phyloP scores from a whole-genome alignment of 1,139 yeast genomes.

The Saccharomycopsis hybrid region DNA sequence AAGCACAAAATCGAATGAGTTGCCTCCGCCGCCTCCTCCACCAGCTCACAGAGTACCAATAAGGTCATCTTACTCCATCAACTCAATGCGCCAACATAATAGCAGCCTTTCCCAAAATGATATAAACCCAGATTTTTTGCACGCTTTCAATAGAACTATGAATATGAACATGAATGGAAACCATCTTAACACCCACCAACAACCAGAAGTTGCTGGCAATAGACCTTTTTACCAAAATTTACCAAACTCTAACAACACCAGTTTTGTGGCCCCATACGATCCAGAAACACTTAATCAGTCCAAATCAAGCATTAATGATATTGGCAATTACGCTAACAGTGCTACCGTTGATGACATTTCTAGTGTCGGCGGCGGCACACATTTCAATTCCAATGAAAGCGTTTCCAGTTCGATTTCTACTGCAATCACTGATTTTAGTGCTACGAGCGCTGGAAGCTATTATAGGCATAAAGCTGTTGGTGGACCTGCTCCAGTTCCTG shows the following conservation, averaged over 20 bases:
- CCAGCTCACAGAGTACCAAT: conserved; percentile 26
- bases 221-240: neutral
- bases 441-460: conserved; percentile 84
- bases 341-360: conserved; percentile 10
- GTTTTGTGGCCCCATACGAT: conserved; percentile 27
- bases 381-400: conserved; percentile 15
- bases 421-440: conserved; percentile 60
- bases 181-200: neutral
- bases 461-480: conserved; percentile 44
- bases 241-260: conserved; percentile 16
- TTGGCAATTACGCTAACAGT: neutral
- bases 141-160: conserved; percentile 1
- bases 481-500: conserved; percentile 27
- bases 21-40: conserved; percentile 50
- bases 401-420: conserved; percentile 27
- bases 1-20: neutral
- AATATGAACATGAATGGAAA: neutral
- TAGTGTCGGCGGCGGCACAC: conserved; percentile 8
- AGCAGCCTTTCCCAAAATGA: no score
- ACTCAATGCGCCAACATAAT: no score
- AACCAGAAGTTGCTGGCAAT: no score
- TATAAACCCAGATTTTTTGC: neutral
- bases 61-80: neutral
- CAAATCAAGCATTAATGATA: conserved; percentile 20
- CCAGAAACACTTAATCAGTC: conserved; percentile 27